Evolutionary conservation across 495 filamentous ascomycete genomes (phyloP), one percentile per base, ranked within the genome.

Genomic region (Lentithecium fluviatile): DNA sequence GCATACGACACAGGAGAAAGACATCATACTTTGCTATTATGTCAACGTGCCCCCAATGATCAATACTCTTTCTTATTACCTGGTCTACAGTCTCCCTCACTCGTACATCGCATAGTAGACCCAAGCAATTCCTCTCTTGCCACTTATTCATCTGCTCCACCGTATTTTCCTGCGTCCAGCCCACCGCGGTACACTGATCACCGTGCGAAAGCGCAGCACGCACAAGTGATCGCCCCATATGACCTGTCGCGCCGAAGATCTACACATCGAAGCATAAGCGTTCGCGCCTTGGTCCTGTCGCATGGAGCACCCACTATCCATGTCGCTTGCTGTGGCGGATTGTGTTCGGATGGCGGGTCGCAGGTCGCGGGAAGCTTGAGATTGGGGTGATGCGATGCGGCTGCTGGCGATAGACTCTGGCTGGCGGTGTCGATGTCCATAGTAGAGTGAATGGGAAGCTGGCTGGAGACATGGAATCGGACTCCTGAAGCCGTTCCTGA

Each of bases 231-330:
- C 91, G 88, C 62, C 94, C 94, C 79, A 97, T 95, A 68, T 98
- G 94, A 52, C 94, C 94, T 4, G 91, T 97, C 42, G 90, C 91
- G 43, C 94, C 94, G 73, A 97, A 98, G 62, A 98, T 80, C 87
- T 91, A 54, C 15, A 32, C 15, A 19, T 20, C 10, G 42, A 43
- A 4, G 11, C 11, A 40, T 57, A 34, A 37, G 24, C 21, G 46
- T 12, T 12, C 15, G 25, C 40, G 55, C 17, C 15, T 43, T 13
- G 4, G 15, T 24, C 8, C 12, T n/a, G 24, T 7, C 17, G 37
- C 23, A 24, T 6, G 51, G 32, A 53, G n/a, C 17, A 58, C 64
- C 10, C 60, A 71, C 67, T 10, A 73, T 64, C 71, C 71, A 73
- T 66, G 65, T 58, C 1, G 65, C 65, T 52, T 71, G 65, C 54